Percentiles rank a stretch among this genome's conserved stretches.
phyloP scores from a whole-genome alignment of 2,329 filamentous ascomycete genomes.

The Aspergillus eucalypticola region DNA sequence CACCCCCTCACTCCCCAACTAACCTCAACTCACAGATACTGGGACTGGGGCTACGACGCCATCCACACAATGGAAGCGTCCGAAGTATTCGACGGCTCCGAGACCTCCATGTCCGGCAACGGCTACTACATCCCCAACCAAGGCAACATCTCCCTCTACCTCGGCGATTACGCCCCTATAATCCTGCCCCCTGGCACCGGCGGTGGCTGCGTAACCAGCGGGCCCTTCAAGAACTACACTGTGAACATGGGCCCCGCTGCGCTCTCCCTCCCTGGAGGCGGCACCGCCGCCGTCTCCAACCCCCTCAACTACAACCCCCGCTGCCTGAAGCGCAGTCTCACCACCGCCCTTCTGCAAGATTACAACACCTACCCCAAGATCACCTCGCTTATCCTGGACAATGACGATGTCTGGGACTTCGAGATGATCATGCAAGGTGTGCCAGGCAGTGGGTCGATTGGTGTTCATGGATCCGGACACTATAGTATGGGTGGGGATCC shows the following conservation, averaged over 20 bases:
- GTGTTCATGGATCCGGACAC: constrained; percentile 51
- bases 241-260: constrained; percentile 13
- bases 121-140: constrained; percentile 38
- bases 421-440: constrained; percentile 43
- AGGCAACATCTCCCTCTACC: constrained; percentile 21
- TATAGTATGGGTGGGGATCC: constrained; percentile 50
- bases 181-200: neutral
- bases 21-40: constrained; percentile 41
- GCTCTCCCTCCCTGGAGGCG: constrained; percentile 12
- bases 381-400: constrained; percentile 22
- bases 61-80: constrained; percentile 39
- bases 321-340: constrained; percentile 31
- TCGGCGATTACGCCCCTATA: constrained; percentile 4
- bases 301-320: constrained; percentile 32
- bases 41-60: constrained; percentile 49
- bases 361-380: constrained; percentile 27
- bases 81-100: constrained; percentile 54
- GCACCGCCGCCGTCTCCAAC: constrained; percentile 7
- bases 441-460: constrained; percentile 32
- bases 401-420: constrained; percentile 35
- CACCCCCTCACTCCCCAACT: constrained; percentile 4
- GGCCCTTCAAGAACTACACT: constrained; percentile 19
- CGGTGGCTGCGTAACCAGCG: constrained; percentile 19
- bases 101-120: constrained; percentile 49
- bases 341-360: constrained; percentile 19